Evolutionary conservation across 805 yeast species (phyloP).

Genomic region (Kodamaea sagamina): DNA sequence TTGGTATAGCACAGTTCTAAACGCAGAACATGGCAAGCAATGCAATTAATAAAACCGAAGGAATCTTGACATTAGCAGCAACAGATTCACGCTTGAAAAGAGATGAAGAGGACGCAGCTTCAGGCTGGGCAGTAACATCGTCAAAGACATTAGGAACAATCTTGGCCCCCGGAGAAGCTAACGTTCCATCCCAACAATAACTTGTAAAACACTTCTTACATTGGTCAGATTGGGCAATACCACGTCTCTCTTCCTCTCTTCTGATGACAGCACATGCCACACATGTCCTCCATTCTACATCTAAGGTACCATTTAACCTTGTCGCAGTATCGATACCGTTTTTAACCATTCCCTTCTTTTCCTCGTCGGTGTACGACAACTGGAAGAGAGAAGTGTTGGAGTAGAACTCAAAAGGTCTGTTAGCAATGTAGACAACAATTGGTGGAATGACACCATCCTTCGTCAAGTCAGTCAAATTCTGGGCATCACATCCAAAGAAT

Average conservation of each 20-base stretch:
- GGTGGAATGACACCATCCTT: conserved; percentile 57
- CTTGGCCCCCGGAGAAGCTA: conserved; percentile 6
- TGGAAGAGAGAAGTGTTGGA: conserved; percentile 76
- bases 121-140: neutral
- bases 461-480: conserved; percentile 55
- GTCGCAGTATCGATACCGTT: conserved; percentile 77
- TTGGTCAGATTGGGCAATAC: conserved; percentile 60
- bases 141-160: conserved; percentile 3
- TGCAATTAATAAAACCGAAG: conserved; percentile 1
- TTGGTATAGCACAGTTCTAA: neutral
- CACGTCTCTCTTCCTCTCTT: conserved; percentile 71
- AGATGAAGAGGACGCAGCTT: neutral
- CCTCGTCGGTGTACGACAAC: conserved; percentile 59
- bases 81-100: conserved; percentile 3
- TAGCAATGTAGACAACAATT: conserved; percentile 74
- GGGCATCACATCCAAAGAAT: conserved; percentile 80
- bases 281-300: conserved; percentile 69
- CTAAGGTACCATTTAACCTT: conserved; percentile 65
- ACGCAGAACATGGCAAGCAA: neutral
- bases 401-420: conserved; percentile 61
- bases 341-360: conserved; percentile 58
- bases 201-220: conserved; percentile 69
- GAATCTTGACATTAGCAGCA: neutral
- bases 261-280: conserved; percentile 81
- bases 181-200: conserved; percentile 74